These are phyloP conservation scores for Chlamydomonas reinhardtii DNA, from an alignment of 163 green algal species.

Conservation along the genomic window DNA sequence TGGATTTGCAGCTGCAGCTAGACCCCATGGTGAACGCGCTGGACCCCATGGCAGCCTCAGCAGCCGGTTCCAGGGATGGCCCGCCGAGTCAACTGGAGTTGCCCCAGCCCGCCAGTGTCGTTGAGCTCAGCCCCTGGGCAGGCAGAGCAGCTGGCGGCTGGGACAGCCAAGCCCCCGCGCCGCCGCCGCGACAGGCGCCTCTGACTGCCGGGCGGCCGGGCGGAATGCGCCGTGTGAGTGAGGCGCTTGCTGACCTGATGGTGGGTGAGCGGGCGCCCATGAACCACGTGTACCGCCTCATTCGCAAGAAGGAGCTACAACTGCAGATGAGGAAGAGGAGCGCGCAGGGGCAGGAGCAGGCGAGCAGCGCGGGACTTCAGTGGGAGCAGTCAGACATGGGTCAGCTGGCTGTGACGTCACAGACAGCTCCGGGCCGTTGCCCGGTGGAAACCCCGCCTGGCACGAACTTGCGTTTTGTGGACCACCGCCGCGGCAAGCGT, in stretches of 20 bases:
- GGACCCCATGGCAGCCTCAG: neutral
- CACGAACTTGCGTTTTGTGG: no score
- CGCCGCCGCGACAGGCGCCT: no score
- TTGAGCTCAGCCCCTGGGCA: no score
- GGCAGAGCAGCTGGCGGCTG: no score
- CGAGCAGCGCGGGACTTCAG: neutral
- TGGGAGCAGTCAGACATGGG: no score
- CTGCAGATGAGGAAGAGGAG: neutral
- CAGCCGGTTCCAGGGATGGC: no score
- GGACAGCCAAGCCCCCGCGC: no score
- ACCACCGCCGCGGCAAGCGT: neutral
- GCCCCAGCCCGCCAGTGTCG: no score
- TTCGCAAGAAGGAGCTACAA: constrained; percentile 50
- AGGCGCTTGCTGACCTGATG: neutral
- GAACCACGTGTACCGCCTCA: constrained; percentile 38
- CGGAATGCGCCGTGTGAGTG: neutral
- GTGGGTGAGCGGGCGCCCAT: constrained; percentile 39
- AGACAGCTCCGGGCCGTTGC: neutral
- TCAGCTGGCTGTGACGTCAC: neutral
- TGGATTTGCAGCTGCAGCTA: neutral
- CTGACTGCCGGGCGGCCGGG: no score
- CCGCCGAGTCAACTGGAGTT: no score
- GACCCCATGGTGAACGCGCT: constrained; percentile 2
- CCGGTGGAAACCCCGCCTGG: neutral
- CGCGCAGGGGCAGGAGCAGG: neutral